Evolutionary conservation across 371 early-diverging fungal genomes (phyloP).

Genomic region (Catenaria anguillulae): DNA sequence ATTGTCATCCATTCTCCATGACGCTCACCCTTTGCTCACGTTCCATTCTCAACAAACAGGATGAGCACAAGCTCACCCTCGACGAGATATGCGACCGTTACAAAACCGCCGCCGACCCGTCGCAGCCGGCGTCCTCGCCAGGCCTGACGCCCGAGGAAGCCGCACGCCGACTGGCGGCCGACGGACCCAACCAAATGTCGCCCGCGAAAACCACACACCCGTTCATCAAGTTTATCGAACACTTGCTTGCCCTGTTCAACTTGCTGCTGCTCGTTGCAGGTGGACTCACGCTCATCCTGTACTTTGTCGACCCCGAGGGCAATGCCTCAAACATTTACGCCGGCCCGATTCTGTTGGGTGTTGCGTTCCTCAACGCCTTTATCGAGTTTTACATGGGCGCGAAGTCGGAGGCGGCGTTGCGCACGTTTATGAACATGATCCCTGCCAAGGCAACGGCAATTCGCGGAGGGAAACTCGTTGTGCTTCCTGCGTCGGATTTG

Average conservation of each 20-base stretch:
- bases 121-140: conserved; percentile 42
- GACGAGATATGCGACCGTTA: conserved; percentile 49
- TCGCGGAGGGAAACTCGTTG: conserved; percentile 49
- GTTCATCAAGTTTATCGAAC: conserved; percentile 52
- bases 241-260: conserved; percentile 64
- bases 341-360: conserved; percentile 71
- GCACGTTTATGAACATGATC: conserved; percentile 72
- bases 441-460: conserved; percentile 61
- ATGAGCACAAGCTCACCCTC: conserved; percentile 57
- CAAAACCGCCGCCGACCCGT: conserved; percentile 32
- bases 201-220: conserved; percentile 71
- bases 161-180: conserved; percentile 32
- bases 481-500: conserved; percentile 48
- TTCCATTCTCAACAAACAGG: too few relatives aligned
- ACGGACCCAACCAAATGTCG: conserved; percentile 71
- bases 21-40: too few relatives aligned
- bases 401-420: conserved; percentile 65
- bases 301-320: conserved; percentile 45
- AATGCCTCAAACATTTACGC: conserved; percentile 70
- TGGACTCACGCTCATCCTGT: conserved; percentile 57
- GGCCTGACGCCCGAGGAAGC: conserved; percentile 57
- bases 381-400: conserved; percentile 84
- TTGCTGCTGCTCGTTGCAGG: conserved; percentile 68
- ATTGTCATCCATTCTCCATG: too few relatives aligned
- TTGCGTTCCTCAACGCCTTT: conserved; percentile 73